These are phyloP conservation scores for Podila epigama DNA, from an alignment of 192 early-diverging fungal species.

Conservation along the genomic window DNA sequence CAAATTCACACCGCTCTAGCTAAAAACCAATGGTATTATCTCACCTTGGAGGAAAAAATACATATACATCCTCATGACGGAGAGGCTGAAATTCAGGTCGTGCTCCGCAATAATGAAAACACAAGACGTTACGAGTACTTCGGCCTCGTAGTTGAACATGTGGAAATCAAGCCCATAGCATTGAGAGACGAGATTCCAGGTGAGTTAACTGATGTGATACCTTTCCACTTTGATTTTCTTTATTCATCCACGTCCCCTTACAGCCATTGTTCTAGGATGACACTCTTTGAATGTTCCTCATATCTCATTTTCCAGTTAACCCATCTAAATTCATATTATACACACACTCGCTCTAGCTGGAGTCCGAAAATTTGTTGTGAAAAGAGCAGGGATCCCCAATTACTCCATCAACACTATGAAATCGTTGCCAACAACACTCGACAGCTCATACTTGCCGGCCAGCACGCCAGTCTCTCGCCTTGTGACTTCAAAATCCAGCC, in stretches of 20 bases:
- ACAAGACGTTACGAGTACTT: constrained; percentile 6
- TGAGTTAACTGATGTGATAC: constrained; percentile 4
- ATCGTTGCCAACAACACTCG: neutral
- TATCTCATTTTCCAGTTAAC: neutral
- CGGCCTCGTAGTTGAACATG: constrained; percentile 35
- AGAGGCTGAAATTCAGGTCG: constrained; percentile 8
- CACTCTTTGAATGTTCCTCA: neutral
- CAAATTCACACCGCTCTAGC: neutral
- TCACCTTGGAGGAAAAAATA: constrained; percentile 30
- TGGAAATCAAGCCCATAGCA: constrained; percentile 29
- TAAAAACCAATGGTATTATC: constrained; percentile 22
- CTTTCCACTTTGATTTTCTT: too few species aligned
- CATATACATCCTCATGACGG: constrained; percentile 25
- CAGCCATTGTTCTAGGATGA: too few species aligned
- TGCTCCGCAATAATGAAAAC: constrained; percentile 30
- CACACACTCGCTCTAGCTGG: constrained; percentile 2
- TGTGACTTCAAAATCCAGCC: constrained; percentile 9
- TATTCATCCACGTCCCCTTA: neutral
- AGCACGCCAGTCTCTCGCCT: constrained; percentile 11
- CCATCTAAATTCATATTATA: neutral
- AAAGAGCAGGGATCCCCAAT: constrained; percentile 18
- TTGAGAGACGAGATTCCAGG: constrained; percentile 2
- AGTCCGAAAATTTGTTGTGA: constrained; percentile 8
- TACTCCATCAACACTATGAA: constrained; percentile 18
- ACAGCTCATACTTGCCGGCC: constrained; percentile 1